phyloP scores from a whole-genome alignment of 1,139 yeast genomes.

The Blastobotrys elegans region DNA sequence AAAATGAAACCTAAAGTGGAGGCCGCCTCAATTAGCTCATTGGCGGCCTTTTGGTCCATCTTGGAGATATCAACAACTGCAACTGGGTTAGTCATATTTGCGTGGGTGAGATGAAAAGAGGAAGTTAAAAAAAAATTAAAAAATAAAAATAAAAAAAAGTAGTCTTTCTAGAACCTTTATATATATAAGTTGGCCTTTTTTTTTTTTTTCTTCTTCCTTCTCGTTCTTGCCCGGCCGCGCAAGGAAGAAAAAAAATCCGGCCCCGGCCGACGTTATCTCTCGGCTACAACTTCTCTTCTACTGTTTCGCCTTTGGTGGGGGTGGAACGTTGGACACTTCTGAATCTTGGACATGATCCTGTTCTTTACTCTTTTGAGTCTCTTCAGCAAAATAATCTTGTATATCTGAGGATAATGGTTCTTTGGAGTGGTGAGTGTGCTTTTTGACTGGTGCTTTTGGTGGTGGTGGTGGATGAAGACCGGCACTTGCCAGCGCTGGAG shows the following conservation, averaged over 20 bases:
- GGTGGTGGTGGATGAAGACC: constrained; percentile 7
- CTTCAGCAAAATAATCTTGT: constrained; percentile 36
- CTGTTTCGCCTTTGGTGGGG: constrained; percentile 7
- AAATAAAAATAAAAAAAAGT: background rate
- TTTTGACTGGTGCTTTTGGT: constrained; percentile 6
- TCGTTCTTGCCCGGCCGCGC: too few species aligned
- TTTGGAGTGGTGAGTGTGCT: background rate
- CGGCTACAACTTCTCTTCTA: background rate
- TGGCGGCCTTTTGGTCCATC: constrained; percentile 43
- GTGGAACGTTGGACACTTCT: constrained; percentile 13
- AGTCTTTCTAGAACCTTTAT: background rate
- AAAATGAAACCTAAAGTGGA: constrained; percentile 65
- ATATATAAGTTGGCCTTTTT: too few species aligned
- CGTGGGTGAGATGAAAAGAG: background rate
- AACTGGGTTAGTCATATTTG: constrained; percentile 12
- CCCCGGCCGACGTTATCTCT: background rate
- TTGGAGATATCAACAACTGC: constrained; percentile 47
- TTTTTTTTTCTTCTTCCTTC: background rate
- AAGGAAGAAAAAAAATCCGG: too few species aligned
- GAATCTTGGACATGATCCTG: constrained; percentile 23
- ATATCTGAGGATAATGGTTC: constrained; percentile 21
- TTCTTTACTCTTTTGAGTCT: constrained; percentile 31
- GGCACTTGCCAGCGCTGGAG: constrained; percentile 13
- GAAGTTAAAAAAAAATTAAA: background rate
- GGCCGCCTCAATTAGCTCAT: constrained; percentile 57